Evolutionary conservation across 495 filamentous ascomycete species (phyloP).

Genomic region (Penicillium verhagenii): DNA sequence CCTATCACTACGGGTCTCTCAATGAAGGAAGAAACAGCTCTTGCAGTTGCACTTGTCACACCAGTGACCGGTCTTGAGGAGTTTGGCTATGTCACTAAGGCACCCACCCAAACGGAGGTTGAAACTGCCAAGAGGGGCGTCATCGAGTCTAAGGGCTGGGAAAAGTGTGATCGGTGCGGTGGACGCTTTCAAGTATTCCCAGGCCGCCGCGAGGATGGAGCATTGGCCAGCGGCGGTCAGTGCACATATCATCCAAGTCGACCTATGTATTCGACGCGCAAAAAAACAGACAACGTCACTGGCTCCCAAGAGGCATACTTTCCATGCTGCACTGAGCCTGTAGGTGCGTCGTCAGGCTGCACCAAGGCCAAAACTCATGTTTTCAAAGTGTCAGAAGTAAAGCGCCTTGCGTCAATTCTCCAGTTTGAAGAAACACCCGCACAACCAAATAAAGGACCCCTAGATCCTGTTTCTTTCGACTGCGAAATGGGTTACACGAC

Average conservation of each 20-base stretch:
- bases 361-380: conserved; percentile 69
- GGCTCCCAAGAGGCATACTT: conserved; percentile 55
- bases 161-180: conserved; percentile 83
- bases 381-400: conserved; percentile 76
- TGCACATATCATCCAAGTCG: conserved; percentile 80
- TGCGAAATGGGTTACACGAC: conserved; percentile 98
- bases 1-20: conserved; percentile 58
- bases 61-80: conserved; percentile 56
- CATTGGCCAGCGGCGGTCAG: conserved; percentile 68
- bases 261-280: conserved; percentile 49
- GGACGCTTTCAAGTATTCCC: conserved; percentile 91
- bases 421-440: conserved; percentile 77
- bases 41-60: conserved; percentile 59
- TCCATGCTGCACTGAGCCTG: conserved; percentile 71
- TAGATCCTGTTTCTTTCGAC: conserved; percentile 72
- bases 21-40: conserved; percentile 61
- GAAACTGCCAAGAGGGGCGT: conserved; percentile 62
- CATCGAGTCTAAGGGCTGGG: conserved; percentile 67
- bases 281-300: conserved; percentile 47
- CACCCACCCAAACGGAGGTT: conserved; percentile 61
- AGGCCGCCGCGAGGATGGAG: conserved; percentile 78
- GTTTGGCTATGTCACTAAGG: conserved; percentile 71
- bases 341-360: conserved; percentile 74
- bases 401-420: conserved; percentile 71
- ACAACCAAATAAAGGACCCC: conserved; percentile 43